Conservation (phyloP, 2,329 filamentous ascomycete species). For the Zopfia rhizophila region DNA sequence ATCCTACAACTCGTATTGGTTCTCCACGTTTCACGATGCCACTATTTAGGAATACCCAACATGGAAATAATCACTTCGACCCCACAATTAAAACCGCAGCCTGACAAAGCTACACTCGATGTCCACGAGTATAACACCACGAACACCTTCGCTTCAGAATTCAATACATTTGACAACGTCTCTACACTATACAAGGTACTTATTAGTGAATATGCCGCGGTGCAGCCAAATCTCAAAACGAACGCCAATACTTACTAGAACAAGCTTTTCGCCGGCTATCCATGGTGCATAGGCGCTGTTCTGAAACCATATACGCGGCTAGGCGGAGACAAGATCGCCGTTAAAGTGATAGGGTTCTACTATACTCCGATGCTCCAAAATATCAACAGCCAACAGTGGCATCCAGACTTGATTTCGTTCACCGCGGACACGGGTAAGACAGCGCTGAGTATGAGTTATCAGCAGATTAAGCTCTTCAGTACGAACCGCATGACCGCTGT, state of each 20-base stretch:
- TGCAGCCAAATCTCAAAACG: neutral
- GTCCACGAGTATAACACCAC: constrained; percentile 52
- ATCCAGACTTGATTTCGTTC: constrained; percentile 42
- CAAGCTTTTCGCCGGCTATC: too few relatives aligned
- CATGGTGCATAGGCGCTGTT: constrained; percentile 62
- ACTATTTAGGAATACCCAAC: constrained; percentile 25
- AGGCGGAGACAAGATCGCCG: constrained; percentile 69
- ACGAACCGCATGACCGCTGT: too few relatives aligned
- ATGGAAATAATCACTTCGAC: constrained; percentile 30
- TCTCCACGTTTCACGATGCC: constrained; percentile 19
- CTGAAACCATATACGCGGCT: constrained; percentile 69
- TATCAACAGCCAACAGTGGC: constrained; percentile 16
- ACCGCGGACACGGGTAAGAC: constrained; percentile 42
- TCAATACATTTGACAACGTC: neutral
- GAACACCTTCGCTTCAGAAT: constrained; percentile 21
- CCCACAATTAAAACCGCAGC: constrained; percentile 35
- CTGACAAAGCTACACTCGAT: constrained; percentile 40
- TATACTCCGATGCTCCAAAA: constrained; percentile 43
- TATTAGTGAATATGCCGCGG: neutral
- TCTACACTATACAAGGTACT: neutral
- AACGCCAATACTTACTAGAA: neutral
- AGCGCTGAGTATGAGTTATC: constrained; percentile 36
- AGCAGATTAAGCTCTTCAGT: too few relatives aligned
- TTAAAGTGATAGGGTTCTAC: constrained; percentile 62
- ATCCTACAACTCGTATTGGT: constrained; percentile 20